Evolutionary conservation across 23 red algal species (phyloP).

Genomic region (Cyanidiococcus yangmingshanensis): DNA sequence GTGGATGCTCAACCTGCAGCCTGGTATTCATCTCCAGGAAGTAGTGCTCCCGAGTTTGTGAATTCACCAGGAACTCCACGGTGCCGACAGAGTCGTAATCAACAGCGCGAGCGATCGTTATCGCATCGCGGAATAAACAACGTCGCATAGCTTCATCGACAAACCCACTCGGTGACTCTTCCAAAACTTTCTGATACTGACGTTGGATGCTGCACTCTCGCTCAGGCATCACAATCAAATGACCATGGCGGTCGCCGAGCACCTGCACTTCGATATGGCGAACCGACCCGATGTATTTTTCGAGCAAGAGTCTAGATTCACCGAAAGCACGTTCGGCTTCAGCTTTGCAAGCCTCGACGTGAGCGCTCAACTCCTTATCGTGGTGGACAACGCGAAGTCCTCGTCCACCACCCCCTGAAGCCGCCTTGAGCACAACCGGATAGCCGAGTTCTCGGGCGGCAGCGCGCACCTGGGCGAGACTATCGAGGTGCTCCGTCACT

Average conservation of each 20-base stretch:
- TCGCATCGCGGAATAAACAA: conserved; percentile 18
- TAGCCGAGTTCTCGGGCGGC: conserved; percentile 21
- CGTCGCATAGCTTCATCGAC: conserved; percentile 17
- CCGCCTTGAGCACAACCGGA: conserved; percentile 44
- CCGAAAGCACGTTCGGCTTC: conserved; percentile 39
- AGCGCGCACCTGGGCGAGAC: background rate
- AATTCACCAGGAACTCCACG: conserved; percentile 45
- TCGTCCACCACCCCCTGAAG: conserved; percentile 36
- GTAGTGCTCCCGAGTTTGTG: conserved; percentile 5
- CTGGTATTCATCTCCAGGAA: conserved; percentile 54
- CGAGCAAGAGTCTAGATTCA: conserved; percentile 29
- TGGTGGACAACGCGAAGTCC: conserved; percentile 33
- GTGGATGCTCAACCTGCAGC: conserved; percentile 45
- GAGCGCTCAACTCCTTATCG: conserved; percentile 5
- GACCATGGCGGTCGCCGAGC: conserved; percentile 27
- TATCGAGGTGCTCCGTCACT: background rate
- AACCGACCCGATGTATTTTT: conserved; percentile 27
- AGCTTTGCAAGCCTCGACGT: conserved; percentile 4
- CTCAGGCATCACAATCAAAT: conserved; percentile 30
- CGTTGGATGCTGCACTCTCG: conserved; percentile 44
- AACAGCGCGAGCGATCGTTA: conserved; percentile 10
- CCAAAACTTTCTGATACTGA: conserved; percentile 37
- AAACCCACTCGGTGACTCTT: conserved; percentile 16
- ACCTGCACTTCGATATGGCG: conserved; percentile 55
- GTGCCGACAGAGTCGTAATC: conserved; percentile 42